Base-by-base conservation (phyloP, 1,139 yeast species). In the Casaregolazyma suthepensis region DNA sequence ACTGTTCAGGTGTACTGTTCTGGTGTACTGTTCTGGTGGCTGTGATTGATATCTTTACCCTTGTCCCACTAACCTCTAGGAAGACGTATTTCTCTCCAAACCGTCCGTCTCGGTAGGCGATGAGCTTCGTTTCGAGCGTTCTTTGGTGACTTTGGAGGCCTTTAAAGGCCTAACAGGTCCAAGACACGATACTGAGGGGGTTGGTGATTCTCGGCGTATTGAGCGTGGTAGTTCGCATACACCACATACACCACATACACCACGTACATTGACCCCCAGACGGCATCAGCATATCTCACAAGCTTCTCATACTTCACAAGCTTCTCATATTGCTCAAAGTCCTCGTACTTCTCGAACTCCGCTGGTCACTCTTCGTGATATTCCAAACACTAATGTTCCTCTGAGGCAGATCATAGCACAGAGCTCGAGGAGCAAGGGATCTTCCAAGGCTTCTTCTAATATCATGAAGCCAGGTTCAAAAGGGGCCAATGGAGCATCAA, bases 81-180 rank as follows among this genome's bases (percentile, higher is more conserved):
- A 35, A 1, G 50, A 38, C 12, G 22, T 47, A 23, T 47, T 47
- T 17, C 45, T 19, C 9, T 38, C 31, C 37, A 40, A 20, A 31
- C 44, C 46, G 43, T 26, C 35, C 15, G 20, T 49, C 13, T 42
- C 46, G 7, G 18, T 49, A 10, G 52, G 48, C 31, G 52, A 49
- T 22, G 52, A 49, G 44, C 46, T 49, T 10, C 37, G 7, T 15
- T 43, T 49, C 40, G 52, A 49, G 15, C 31, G 48, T 13, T 40
- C 17, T 29, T 35, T 49, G 13, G 52, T 37, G n/a, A 49, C 48
- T 20, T 6, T 49, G 20, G 52, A 49, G 26, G 48, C 22, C 2
- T 46, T 31, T 15, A 13, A 20, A 9, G 52, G 51, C 12, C 12
- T 26, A 9, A 7, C 31, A 12, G 31, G 31, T 26, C 10, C 31